Evolutionary conservation across 2,329 filamentous ascomycete species (phyloP).

Genomic region (Fonsecaea multimorphosa): DNA sequence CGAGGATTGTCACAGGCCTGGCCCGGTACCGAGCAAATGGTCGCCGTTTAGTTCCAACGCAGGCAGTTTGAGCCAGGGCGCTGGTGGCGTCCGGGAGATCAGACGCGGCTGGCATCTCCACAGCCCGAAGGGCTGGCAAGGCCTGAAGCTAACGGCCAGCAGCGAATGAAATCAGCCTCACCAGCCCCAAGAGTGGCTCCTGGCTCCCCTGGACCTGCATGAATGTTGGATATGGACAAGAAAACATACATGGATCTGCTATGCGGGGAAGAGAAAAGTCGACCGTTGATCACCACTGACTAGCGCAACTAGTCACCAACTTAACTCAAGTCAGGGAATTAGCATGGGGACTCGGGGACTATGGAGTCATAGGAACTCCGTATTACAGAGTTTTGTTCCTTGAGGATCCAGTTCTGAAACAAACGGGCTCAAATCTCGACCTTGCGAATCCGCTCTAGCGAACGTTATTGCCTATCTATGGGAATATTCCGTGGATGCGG

Average conservation of each 20-base stretch:
- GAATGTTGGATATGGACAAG: neutral
- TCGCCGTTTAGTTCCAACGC: slow-evolving; percentile 1
- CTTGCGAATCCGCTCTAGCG: neutral
- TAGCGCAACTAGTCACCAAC: neutral
- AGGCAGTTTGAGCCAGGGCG: neutral
- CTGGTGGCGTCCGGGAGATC: slow-evolving; percentile 7
- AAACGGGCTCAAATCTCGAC: neutral
- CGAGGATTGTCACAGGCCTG: neutral
- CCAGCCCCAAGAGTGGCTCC: neutral
- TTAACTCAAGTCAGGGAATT: neutral
- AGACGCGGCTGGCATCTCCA: neutral
- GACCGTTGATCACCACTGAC: neutral
- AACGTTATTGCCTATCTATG: neutral
- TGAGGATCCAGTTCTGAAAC: neutral
- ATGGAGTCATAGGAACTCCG: slow-evolving; percentile 1
- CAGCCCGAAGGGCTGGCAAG: neutral
- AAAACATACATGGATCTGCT: neutral
- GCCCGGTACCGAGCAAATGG: neutral
- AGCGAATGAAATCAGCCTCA: neutral
- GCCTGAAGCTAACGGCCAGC: neutral
- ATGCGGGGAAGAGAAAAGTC: neutral
- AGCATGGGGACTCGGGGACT: neutral
- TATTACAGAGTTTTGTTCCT: neutral
- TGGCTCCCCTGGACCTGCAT: neutral
- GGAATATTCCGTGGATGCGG: neutral